These are phyloP conservation scores for Wallacemonas collosoma DNA, from an alignment of 208 protist genomes.

Conservation along the genomic window DNA sequence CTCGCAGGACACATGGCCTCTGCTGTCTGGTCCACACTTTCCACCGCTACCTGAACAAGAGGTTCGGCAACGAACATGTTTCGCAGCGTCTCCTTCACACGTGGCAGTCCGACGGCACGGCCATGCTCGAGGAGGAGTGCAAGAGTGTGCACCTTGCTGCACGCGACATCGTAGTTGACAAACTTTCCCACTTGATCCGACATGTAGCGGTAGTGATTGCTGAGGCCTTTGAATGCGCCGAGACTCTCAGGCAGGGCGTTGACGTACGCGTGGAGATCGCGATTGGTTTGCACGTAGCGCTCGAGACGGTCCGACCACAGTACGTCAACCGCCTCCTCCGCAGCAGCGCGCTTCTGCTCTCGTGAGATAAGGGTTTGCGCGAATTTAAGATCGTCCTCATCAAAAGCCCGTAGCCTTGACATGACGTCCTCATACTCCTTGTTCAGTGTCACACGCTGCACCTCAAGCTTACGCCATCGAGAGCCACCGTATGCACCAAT, in stretches of 20 bases:
- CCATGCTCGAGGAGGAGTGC: slow-evolving; percentile 66
- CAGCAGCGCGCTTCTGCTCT: slow-evolving; percentile 27
- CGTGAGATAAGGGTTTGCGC: slow-evolving; percentile 42
- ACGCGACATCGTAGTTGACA: slow-evolving; percentile 78
- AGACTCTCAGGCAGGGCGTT: slow-evolving; percentile 73
- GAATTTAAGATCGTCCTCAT: slow-evolving; percentile 47
- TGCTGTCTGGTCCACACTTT: slow-evolving; percentile 33
- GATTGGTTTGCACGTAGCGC: slow-evolving; percentile 64
- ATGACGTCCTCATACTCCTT: slow-evolving; percentile 65
- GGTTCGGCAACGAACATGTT: slow-evolving; percentile 68
- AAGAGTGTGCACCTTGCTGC: slow-evolving; percentile 80
- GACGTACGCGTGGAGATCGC: slow-evolving; percentile 70
- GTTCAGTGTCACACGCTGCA: slow-evolving; percentile 60
- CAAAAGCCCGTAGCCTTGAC: slow-evolving; percentile 33
- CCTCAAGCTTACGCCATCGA: slow-evolving; percentile 57
- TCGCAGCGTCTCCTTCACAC: slow-evolving; percentile 54
- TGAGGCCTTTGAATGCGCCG: slow-evolving; percentile 62
- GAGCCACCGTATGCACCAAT: slow-evolving; percentile 33
- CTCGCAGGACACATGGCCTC: slow-evolving; percentile 35
- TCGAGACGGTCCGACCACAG: slow-evolving; percentile 75
- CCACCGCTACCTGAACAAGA: slow-evolving; percentile 62
- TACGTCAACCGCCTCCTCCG: slow-evolving; percentile 68
- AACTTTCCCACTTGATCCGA: slow-evolving; percentile 72
- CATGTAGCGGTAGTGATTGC: slow-evolving; percentile 88
- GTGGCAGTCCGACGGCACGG: slow-evolving; percentile 43